A percentile compares a stretch with the other conserved stretches of the same genome.
Conservation (phyloP, 2,329 filamentous ascomycete genomes). For the Colletotrichum australisinense region DNA sequence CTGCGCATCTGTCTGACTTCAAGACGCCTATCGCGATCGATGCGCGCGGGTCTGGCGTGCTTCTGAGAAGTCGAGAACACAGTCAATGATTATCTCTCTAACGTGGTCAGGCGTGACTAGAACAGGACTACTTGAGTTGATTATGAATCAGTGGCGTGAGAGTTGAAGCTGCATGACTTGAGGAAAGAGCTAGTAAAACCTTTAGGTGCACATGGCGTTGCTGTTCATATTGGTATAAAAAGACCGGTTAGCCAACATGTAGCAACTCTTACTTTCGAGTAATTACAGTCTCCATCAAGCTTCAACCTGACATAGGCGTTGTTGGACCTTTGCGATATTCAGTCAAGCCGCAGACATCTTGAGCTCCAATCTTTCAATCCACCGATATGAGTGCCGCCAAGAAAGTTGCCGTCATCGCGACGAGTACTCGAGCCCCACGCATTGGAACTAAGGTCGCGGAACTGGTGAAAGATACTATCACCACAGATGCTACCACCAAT, state of each 20-base stretch:
- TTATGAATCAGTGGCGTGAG: no score
- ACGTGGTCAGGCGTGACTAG: not conserved
- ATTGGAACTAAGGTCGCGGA: slow-evolving; percentile 47
- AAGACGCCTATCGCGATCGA: not conserved
- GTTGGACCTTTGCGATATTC: not conserved
- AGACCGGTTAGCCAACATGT: no score
- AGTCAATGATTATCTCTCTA: not conserved
- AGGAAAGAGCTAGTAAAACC: not conserved
- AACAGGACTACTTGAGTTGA: no score
- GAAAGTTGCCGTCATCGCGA: slow-evolving; percentile 49
- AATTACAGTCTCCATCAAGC: not conserved
- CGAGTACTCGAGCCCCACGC: slow-evolving; percentile 48
- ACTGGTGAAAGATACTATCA: slow-evolving; percentile 45
- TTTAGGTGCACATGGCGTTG: no score
- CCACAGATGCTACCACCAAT: slow-evolving; percentile 37
- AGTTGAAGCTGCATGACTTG: no score
- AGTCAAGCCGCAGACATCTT: no score
- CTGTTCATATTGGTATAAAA: no score
- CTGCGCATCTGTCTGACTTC: not conserved
- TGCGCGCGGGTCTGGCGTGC: slow-evolving; percentile 5
- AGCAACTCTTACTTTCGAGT: not conserved
- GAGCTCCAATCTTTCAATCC: no score
- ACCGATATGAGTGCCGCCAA: slow-evolving; percentile 1
- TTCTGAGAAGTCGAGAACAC: not conserved
- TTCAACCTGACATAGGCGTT: no score